Evolutionary conservation across 1,284 basidiomycete genomes (phyloP), one percentile per base, ranked within the genome.

Genomic region (Dichomitus squalens): DNA sequence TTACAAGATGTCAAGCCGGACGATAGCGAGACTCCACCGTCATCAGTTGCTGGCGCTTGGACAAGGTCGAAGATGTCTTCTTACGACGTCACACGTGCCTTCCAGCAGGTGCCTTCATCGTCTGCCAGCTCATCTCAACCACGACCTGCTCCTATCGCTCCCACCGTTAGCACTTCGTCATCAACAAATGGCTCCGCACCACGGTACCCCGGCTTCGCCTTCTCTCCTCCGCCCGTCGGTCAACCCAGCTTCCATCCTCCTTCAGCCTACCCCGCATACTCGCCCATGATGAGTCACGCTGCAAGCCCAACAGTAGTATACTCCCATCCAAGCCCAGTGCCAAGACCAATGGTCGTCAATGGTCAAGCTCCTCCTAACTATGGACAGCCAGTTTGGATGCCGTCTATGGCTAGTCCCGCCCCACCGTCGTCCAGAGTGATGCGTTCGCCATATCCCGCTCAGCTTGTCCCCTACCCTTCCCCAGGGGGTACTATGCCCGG

Each of bases 1-100:
- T 70, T 92, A 25, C 88, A 88, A 65, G 90, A 92, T 57, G 86
- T 90, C 52, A 92, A 92, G 68, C 88, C 89, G 11, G 89, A 92
- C 66, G 88, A 88, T 64, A 88, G 88, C 33, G 86, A 84, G 69
- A 90, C 88, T 1, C 89, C 89, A 1, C 88, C 89, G n/a, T 79
- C 79, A 12, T 79, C 79, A 11, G 73, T 77, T 16, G 75, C 82
- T 18, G 73, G 77, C 41, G 75, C 78, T 8, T 81, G 88, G 33
- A 86, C 87, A 14, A 83, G 88, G 44, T 86, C 87, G 9, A 83
- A 88, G 41, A 90, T 92, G 84, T 90, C 90, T 11, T 74, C 87
- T 38, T 84, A 86, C 59, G 90, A 93, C 57, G 90, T 92, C 23
- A 90, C 87, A 14, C 84, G 88, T 58, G 88, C 90, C 23, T 93